Base-by-base conservation (phyloP, 1,139 yeast genomes). In the Nadsonia commutata region DNA sequence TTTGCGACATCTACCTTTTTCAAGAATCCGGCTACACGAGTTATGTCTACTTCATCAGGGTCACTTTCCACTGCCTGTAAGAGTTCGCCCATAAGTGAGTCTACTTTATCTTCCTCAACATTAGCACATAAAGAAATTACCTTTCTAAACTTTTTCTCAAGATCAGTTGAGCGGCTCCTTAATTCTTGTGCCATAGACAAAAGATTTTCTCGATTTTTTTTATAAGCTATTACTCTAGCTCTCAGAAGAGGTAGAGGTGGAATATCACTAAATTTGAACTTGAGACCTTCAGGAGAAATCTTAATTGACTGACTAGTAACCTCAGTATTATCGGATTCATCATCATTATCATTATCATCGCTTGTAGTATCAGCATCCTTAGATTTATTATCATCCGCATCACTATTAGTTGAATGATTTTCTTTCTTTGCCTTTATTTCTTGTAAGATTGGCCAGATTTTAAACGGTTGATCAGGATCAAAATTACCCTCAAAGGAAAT, bases 51-150 rank as follows among this genome's bases (percentile, higher is more conserved):
- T 45, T 75, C 81, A 45, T 74, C 79, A 1, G 81, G 81, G 56
- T 78, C 85, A 48, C 85, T 80, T 49, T 86, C 95, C 3, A 90
- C 95, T 13, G 96, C 95, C 56, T 81, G 85, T 22, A 90, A 73
- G 43, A 90, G 70, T 3, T 93, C 94, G 51, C 82, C 93, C 46
- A 90, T 70, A 53, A 90, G 70, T 46, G 74, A 75, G 58, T 90
- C 98, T 37, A 88, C 95, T 52, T 80, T 80, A 20, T 65, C 68
- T 45, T 75, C 80, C 40, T 78, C 84, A 20, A 86, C 93, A 18
- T 93, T 90, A 3, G 95, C 82, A 65, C 97, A 88, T 45, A 85
- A 69, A 39, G 95, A 79, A 36, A 90, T 90, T 19, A 90, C 95
- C 53, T 83, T 74, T 55, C 93, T 78, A 64, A 86, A 90, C 59